Base-by-base conservation (phyloP, 345 rosid genomes). In the Gossypium australe region DNA sequence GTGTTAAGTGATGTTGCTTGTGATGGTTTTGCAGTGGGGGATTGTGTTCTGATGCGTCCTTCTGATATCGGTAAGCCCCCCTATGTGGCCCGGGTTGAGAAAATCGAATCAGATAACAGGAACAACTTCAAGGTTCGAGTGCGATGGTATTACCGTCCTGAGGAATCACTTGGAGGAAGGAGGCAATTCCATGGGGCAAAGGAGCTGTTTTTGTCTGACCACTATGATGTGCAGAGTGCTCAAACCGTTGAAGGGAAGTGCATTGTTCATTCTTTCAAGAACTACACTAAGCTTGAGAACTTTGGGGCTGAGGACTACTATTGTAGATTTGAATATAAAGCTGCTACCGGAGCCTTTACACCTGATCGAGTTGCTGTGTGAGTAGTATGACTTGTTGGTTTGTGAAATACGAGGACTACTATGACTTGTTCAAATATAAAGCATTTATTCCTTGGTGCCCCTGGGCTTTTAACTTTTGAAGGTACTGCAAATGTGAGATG, bases 401-500 rank as follows among this genome's bases (percentile, higher is more conserved):
- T 63, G 61, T 65, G 63, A 51, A 16, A 48, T 61, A 9, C 62
- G 41, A 34, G 41, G 41, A 34, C 7, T 34, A 1, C 41, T 5
- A 34, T 34, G 41, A 34, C 41, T 34, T 34, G 41, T 34, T 34
- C 41, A 4, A 34, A 34, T 34, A 34, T 34, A 34, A 34, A 34
- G 41, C 41, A 18, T 61, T 79, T 81, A 77, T 67, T 45, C 63
- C 75, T 68, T 49, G 5, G 17, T 64, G 41, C 57, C 38, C 0
- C 65, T 4, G 65, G 72, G 25, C 18, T 45, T 80, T 49, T 47
- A 66, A 78, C 52, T 61, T 59, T 82, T 77, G 78, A 81, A 94
- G 98, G 84, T 94, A 90, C 76, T 94, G 98, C 86, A 90, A 84
- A 79, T 94, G 98, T 75, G 93, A 90, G 86, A 90, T 92, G 97